Evolutionary conservation across 1,284 basidiomycete genomes (phyloP), one percentile per base, ranked within the genome.

Genomic region (Phellopilus nigrolimitatus): DNA sequence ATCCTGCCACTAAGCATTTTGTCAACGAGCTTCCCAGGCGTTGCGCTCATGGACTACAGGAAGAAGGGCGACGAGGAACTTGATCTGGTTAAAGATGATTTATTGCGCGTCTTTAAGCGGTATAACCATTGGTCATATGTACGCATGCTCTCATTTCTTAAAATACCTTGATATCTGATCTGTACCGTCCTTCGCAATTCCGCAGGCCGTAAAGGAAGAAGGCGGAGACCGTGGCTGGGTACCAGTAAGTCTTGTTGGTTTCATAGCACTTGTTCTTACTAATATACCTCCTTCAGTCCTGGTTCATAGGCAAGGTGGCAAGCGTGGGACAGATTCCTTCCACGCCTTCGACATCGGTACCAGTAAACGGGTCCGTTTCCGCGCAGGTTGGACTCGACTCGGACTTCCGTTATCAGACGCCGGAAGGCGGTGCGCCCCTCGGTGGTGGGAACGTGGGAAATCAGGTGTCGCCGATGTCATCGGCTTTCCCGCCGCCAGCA

Each of bases 1-100:
- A 73, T 82, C 30, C 65, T 72, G 10, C 76, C 78, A 0, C 56
- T 66, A 1, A 64, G 69, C 49, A 79, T 84, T 59, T 70, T 78
- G 21, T 75, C 71, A 43, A 75, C 75, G 8, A 76, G 74, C 34
- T 81, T 79, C 56, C 74, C 76, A 0, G 79, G 77, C 9, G 63
- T 78, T 22, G 75, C 77, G 24, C 66, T 83, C 31, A 81, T 80
- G 76, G 74, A 79, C 53, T 82, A 79, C 59, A 64, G 64, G n/a
- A 66, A 70, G 33, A 71, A 72, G 51, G 72, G 71, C 10, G 69
- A 71, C 13, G 76, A 77, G 53, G 76, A 79, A 60, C 61, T 82
- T 48, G 66, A 68, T 12, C 61, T 82, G 31, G 64, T 65, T 49
- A 77, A 76, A 57, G 76, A 74, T 43, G 74, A 80, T 44, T 63